A percentile compares a stretch with the other conserved stretches of the same genome.
Conservation (phyloP, 257 asterid species). For the Linaria vulgaris region DNA sequence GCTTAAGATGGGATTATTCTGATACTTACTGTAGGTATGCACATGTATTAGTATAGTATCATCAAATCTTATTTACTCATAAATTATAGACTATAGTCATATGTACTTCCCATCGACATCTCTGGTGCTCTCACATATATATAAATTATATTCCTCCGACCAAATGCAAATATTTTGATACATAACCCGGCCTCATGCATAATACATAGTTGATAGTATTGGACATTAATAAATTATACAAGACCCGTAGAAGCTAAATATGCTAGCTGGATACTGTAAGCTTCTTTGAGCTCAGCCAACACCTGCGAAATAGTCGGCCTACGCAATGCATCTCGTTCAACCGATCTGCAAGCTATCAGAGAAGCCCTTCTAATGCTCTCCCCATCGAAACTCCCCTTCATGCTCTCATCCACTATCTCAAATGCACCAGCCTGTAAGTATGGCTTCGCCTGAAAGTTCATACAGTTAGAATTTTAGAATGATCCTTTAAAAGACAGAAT, state of each 20-base stretch:
- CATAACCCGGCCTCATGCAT: background rate
- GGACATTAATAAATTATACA: slow-evolving; percentile 31
- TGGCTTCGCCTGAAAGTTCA: slow-evolving; percentile 76
- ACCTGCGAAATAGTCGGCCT: slow-evolving; percentile 77
- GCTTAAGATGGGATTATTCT: too few species aligned
- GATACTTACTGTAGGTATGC: background rate
- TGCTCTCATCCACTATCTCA: slow-evolving; percentile 84
- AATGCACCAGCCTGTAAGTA: slow-evolving; percentile 92
- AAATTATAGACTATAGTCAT: too few species aligned
- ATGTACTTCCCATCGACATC: background rate
- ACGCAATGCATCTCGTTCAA: slow-evolving; percentile 77
- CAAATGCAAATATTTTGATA: background rate
- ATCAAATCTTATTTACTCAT: too few species aligned
- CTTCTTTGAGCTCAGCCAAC: slow-evolving; percentile 73
- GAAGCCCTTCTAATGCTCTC: slow-evolving; percentile 90
- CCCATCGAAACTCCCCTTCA: slow-evolving; percentile 66
- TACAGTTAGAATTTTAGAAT: too few species aligned
- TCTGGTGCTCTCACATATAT: background rate
- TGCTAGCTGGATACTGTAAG: slow-evolving; percentile 74
- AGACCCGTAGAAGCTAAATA: slow-evolving; percentile 61
- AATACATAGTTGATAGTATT: background rate
- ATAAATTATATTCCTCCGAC: background rate
- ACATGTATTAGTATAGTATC: background rate
- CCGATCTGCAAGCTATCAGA: slow-evolving; percentile 79
- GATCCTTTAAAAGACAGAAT: too few species aligned